Evolutionary conservation across 306 rosid species (phyloP).

Genomic region (Medicago arabica): DNA sequence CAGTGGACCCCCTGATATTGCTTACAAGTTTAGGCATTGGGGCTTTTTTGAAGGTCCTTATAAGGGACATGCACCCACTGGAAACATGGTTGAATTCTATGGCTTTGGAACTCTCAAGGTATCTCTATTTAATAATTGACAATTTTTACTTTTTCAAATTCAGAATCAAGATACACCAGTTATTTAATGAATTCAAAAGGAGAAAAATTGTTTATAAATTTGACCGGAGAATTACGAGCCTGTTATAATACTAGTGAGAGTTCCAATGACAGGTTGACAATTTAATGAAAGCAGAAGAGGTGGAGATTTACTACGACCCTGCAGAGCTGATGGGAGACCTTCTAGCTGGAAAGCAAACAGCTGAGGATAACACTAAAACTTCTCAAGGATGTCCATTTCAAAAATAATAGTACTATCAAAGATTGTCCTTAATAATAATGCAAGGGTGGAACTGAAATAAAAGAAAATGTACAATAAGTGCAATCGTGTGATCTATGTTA

Average conservation of each 20-base stretch:
- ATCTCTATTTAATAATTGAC: background rate
- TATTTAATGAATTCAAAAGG: no score
- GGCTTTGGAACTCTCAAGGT: slow-evolving; percentile 79
- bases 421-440: background rate
- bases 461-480: background rate
- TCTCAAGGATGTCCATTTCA: slow-evolving; percentile 49
- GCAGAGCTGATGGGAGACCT: slow-evolving; percentile 72
- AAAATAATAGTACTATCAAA: background rate
- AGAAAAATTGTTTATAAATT: no score
- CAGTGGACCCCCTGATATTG: slow-evolving; percentile 70
- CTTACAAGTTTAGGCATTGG: slow-evolving; percentile 84
- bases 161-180: no score
- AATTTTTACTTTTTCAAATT: no score
- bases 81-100: slow-evolving; percentile 60
- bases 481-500: no score
- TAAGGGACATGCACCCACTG: slow-evolving; percentile 64
- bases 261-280: slow-evolving; percentile 58
- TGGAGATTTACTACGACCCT: slow-evolving; percentile 71
- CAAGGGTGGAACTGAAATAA: background rate
- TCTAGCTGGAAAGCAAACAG: slow-evolving; percentile 36
- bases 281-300: slow-evolving; percentile 67
- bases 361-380: slow-evolving; percentile 27
- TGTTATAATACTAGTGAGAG: no score
- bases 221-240: no score
- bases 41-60: slow-evolving; percentile 82